phyloP scores from a whole-genome alignment of 2,329 filamentous ascomycete genomes.

The Phaeosphaeria sp. region DNA sequence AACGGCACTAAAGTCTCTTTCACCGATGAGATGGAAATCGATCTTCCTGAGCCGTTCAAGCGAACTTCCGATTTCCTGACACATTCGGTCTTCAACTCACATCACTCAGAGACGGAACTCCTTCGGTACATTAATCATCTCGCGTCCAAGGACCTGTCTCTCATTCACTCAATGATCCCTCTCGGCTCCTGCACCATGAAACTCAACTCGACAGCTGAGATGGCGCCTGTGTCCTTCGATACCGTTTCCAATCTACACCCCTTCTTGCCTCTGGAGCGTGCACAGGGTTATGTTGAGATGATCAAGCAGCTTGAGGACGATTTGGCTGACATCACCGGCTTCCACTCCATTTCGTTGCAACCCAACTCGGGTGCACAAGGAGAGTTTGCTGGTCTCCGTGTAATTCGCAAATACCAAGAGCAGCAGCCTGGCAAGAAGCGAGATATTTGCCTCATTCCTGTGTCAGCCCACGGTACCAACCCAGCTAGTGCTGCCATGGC shows the following conservation, averaged over 20 bases:
- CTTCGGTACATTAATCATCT: conserved; percentile 92
- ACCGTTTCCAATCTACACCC: conserved; percentile 83
- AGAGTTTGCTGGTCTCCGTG: conserved; percentile 87
- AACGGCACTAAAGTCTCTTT: conserved; percentile 23
- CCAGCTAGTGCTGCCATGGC: conserved; percentile 95
- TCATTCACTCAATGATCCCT: conserved; percentile 97
- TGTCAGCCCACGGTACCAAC: conserved; percentile 95
- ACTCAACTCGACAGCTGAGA: conserved; percentile 91
- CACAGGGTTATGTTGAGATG: conserved; percentile 72
- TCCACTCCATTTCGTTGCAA: conserved; percentile 87
- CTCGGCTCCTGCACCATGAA: conserved; percentile 99
- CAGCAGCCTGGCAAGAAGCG: conserved; percentile 71
- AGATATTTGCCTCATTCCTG: conserved; percentile 92
- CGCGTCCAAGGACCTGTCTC: conserved; percentile 90
- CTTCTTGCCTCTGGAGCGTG: conserved; percentile 69
- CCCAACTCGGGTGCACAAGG: conserved; percentile 97
- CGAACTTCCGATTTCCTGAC: conserved; percentile 79
- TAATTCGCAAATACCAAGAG: conserved; percentile 85
- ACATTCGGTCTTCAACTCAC: conserved; percentile 91
- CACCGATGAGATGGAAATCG: conserved; percentile 21
- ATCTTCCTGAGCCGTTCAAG: conserved; percentile 63
- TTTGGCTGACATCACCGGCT: conserved; percentile 83
- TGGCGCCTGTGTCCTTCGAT: conserved; percentile 82
- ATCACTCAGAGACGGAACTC: conserved; percentile 94
- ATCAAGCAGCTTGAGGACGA: conserved; percentile 77